Percentiles rank a stretch among this genome's conserved stretches.
Conservation (phyloP, 345 rosid species). For the Raphanus sativus region DNA sequence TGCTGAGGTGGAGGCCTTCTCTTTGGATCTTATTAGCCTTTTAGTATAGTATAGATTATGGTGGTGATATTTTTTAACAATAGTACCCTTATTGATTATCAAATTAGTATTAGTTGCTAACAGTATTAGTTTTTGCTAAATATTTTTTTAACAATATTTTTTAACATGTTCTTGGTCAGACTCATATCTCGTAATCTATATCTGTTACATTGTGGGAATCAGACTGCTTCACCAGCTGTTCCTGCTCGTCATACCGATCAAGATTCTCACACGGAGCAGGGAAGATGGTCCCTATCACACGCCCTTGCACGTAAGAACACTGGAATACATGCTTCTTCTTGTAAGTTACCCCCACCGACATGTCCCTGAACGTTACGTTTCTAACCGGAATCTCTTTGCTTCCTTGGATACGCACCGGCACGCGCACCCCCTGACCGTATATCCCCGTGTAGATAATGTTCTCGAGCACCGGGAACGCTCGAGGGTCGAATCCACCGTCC, state of each 20-base stretch:
- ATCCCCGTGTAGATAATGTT: conserved; percentile 77
- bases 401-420: conserved; percentile 91
- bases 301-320: conserved; percentile 84
- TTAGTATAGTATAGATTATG: too few species aligned
- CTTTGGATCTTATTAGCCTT: too few species aligned
- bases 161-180: background rate
- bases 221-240: conserved; percentile 60
- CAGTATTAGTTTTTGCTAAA: too few species aligned
- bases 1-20: too few species aligned
- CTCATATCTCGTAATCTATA: conserved; percentile 63
- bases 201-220: conserved; percentile 69
- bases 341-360: conserved; percentile 87
- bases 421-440: conserved; percentile 91
- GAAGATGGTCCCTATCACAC: conserved; percentile 79
- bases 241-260: conserved; percentile 79
- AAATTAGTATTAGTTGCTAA: too few species aligned
- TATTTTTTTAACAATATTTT: too few species aligned
- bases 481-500: conserved; percentile 70
- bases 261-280: conserved; percentile 92
- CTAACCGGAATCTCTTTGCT: conserved; percentile 77
- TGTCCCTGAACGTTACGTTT: conserved; percentile 75
- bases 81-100: too few species aligned
- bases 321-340: conserved; percentile 93
- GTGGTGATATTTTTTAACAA: too few species aligned
- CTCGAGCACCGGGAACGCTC: conserved; percentile 61